Conservation (phyloP, 441 rosid genomes). For the Heliophila coronopifolia region DNA sequence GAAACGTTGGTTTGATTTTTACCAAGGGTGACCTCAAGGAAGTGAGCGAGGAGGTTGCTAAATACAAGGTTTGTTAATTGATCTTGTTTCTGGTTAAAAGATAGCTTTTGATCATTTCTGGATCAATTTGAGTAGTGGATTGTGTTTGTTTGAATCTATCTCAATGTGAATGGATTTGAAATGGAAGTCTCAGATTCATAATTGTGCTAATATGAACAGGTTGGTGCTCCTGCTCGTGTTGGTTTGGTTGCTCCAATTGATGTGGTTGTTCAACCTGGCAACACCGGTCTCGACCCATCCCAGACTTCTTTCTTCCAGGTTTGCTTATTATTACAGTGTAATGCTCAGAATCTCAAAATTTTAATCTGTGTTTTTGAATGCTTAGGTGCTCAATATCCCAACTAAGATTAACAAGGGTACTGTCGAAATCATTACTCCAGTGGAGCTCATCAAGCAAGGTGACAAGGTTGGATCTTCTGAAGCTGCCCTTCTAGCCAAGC, state of each 20-base stretch:
- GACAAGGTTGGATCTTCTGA: conserved; percentile 64
- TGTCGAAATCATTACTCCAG: conserved; percentile 55
- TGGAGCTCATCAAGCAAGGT: conserved; percentile 57
- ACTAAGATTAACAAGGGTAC: conserved; percentile 71
- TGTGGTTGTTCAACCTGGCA: conserved; percentile 61
- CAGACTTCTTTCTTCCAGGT: conserved; percentile 70
- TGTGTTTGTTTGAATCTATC: not conserved
- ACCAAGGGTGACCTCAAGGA: conserved; percentile 40
- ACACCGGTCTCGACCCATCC: conserved; percentile 69
- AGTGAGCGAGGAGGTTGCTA: conserved; percentile 36
- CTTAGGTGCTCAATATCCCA: conserved; percentile 58
- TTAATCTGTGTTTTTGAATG: not conserved
- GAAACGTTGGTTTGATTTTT: conserved; percentile 36
- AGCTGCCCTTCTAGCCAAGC: conserved; percentile 57
- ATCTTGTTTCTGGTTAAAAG: not conserved
- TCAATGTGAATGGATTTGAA: not conserved
- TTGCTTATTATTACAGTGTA: no score
- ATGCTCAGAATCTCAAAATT: no score
- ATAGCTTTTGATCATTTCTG: not conserved
- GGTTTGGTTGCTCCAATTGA: conserved; percentile 62
- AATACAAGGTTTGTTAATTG: conserved; percentile 30
- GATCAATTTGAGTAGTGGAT: not conserved
- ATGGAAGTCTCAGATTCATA: not conserved
- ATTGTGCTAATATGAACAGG: conserved; percentile 29
- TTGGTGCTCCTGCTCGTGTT: conserved; percentile 71